A percentile compares a stretch with the other conserved stretches of the same genome.
phyloP scores from a whole-genome alignment of 768 basidiomycete species.

The Suillus discolor region DNA sequence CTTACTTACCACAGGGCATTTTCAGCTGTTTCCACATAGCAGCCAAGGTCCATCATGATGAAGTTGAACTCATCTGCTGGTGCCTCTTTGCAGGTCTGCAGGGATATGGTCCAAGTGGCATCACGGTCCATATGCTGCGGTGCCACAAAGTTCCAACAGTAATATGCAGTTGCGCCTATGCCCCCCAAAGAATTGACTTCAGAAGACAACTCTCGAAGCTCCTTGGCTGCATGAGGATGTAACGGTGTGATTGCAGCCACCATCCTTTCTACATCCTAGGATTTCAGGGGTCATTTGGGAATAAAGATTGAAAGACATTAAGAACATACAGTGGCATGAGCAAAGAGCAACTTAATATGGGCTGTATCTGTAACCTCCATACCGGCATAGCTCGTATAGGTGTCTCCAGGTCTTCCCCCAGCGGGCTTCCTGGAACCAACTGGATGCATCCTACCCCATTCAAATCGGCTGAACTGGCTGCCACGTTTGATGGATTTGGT shows the following conservation, averaged over 20 bases:
- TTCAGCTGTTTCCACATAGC: neutral
- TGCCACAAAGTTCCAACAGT: neutral
- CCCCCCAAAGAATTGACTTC: neutral
- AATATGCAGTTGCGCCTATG: neutral
- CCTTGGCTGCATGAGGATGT: neutral
- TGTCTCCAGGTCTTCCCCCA: neutral
- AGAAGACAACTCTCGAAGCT: neutral
- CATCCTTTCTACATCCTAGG: neutral
- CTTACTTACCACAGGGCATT: neutral
- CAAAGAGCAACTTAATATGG: neutral
- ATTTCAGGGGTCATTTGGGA: neutral
- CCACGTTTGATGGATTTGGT: neutral
- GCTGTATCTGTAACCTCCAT: neutral
- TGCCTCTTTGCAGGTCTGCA: neutral
- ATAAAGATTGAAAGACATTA: neutral
- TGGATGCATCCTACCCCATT: neutral
- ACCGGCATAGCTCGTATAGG: neutral
- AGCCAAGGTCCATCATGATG: neutral
- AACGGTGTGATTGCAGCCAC: neutral
- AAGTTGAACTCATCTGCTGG: neutral
- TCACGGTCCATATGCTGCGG: neutral
- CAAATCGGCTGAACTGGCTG: neutral
- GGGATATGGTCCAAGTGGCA: neutral
- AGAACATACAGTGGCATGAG: neutral
- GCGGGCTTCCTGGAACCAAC: neutral